A percentile compares a stretch with the other conserved stretches of the same genome.
phyloP scores from a whole-genome alignment of 2,329 filamentous ascomycete genomes.

The Geoglossum cookeanum region DNA sequence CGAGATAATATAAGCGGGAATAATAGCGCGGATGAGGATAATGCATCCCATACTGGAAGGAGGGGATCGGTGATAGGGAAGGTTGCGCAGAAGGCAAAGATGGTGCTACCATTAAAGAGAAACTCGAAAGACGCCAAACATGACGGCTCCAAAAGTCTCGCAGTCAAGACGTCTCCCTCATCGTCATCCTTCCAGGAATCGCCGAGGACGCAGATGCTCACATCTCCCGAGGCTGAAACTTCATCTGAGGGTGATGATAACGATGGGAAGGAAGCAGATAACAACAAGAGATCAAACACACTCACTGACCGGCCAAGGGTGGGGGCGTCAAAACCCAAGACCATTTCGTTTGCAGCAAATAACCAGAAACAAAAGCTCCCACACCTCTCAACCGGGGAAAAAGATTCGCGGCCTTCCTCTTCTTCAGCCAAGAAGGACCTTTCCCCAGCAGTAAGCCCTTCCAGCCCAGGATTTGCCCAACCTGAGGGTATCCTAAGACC shows the following conservation, averaged over 20 bases:
- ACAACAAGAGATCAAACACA: background rate
- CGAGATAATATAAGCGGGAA: background rate
- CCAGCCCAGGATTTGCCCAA: background rate
- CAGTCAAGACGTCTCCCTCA: conserved; percentile 2
- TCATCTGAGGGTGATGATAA: background rate
- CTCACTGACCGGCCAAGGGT: background rate
- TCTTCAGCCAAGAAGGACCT: background rate
- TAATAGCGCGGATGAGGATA: conserved; percentile 5
- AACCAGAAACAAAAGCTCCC: background rate
- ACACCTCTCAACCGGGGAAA: background rate
- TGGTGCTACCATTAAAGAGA: conserved; percentile 4
- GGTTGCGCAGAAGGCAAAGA: conserved; percentile 4
- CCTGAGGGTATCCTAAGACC: background rate
- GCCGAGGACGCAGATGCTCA: background rate
- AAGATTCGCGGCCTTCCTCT: background rate
- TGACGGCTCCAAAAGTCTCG: conserved; percentile 1
- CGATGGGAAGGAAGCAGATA: background rate
- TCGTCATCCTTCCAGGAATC: background rate
- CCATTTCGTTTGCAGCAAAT: background rate
- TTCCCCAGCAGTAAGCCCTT: background rate
- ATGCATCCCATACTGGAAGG: background rate
- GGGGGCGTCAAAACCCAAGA: background rate
- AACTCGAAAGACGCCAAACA: background rate
- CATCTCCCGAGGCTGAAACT: background rate
- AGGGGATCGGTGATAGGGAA: conserved; percentile 6